Conservation (phyloP, 805 yeast genomes). For the Candida sphagnicola region DNA sequence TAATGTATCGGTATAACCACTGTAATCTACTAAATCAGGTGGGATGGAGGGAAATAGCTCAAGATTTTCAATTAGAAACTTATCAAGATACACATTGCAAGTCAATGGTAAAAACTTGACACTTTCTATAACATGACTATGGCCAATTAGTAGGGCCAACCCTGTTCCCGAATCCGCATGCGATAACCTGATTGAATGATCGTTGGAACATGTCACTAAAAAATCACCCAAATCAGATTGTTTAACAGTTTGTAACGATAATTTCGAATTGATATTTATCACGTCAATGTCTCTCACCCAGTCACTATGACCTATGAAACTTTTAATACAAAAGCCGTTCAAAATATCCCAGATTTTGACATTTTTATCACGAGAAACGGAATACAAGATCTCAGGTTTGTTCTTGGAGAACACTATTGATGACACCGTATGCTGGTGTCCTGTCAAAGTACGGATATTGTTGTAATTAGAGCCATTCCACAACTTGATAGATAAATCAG, state of each 20-base stretch:
- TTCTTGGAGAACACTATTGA: slow-evolving; percentile 48
- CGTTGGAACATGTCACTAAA: slow-evolving; percentile 72
- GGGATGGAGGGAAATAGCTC: slow-evolving; percentile 31
- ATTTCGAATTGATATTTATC: slow-evolving; percentile 13
- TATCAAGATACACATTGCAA: slow-evolving; percentile 47
- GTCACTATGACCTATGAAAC: slow-evolving; percentile 77
- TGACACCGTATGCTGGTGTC: slow-evolving; percentile 87
- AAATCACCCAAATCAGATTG: slow-evolving; percentile 44
- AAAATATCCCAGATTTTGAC: slow-evolving; percentile 64
- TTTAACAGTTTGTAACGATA: slow-evolving; percentile 10
- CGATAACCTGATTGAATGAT: slow-evolving; percentile 66
- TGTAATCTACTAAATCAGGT: slow-evolving; percentile 22
- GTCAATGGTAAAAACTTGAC: slow-evolving; percentile 59
- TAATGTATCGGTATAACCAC: slow-evolving; percentile 26
- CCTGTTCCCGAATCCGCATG: slow-evolving; percentile 67
- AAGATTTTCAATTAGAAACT: slow-evolving; percentile 29
- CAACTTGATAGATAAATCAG: slow-evolving; percentile 57
- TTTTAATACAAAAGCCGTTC: slow-evolving; percentile 62
- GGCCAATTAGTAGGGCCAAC: slow-evolving; percentile 65
- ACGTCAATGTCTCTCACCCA: slow-evolving; percentile 76
- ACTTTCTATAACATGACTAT: slow-evolving; percentile 78
- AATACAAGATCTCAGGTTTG: slow-evolving; percentile 46
- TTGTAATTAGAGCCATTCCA: slow-evolving; percentile 61
- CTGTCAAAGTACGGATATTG: slow-evolving; percentile 61
- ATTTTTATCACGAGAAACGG: slow-evolving; percentile 61